Evolutionary conservation across 192 early-diverging fungal species (phyloP).

Genomic region (Pilaira anomala): DNA sequence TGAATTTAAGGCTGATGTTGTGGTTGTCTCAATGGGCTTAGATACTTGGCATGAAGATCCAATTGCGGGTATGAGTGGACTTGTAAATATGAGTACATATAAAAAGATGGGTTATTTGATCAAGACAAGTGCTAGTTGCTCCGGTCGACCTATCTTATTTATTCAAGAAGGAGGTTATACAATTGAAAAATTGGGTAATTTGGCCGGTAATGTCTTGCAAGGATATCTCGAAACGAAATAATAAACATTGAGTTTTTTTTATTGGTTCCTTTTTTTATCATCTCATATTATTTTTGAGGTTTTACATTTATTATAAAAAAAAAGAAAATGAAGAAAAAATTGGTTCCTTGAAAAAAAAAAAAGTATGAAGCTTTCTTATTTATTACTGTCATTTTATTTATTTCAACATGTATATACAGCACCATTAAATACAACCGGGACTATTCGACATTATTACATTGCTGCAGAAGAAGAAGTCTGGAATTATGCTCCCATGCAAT

Average conservation of each 20-base stretch:
- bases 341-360: neutral
- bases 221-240: constrained; percentile 32
- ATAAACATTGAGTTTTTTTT: constrained; percentile 4
- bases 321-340: neutral
- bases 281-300: neutral
- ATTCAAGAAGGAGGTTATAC: constrained; percentile 57
- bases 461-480: constrained; percentile 42
- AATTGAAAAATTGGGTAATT: constrained; percentile 45
- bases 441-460: constrained; percentile 38
- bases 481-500: constrained; percentile 42
- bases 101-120: constrained; percentile 39
- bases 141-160: constrained; percentile 45
- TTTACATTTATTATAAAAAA: constrained; percentile 5
- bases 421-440: neutral
- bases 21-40: constrained; percentile 65
- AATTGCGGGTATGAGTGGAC: constrained; percentile 42
- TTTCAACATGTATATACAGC: neutral
- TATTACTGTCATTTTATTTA: constrained; percentile 1
- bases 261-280: neutral
- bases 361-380: no score
- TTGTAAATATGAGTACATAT: constrained; percentile 34
- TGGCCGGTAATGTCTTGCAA: constrained; percentile 43
- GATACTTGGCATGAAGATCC: constrained; percentile 61
- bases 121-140: constrained; percentile 18
- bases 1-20: constrained; percentile 48